Evolutionary conservation across 169 alveolate genomes (phyloP), one percentile per base, ranked within the genome.

Genomic region (Plasmodium adleri): DNA sequence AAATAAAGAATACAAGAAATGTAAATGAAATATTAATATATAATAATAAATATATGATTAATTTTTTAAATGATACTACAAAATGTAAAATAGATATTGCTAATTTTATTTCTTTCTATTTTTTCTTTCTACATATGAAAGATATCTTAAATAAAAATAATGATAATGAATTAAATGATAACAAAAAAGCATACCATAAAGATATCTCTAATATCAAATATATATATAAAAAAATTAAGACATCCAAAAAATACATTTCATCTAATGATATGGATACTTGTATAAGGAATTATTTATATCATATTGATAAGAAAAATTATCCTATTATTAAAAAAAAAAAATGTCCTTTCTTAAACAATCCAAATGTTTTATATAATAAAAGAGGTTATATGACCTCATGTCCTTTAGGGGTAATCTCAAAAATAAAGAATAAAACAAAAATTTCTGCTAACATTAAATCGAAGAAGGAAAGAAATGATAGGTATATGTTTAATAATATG

Each of bases 31-130:
- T 80, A 2, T 20, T 60, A 7, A 26, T 20, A 45, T 26, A 66
- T 71, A 80, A 80, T 67, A 80, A 80, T 43, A 66, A 47, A 62
- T 68, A 67, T 71, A 67, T 80, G 0, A 60, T 80, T 1, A 32
- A 47, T 62, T 67, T 80, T 54, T 45, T 67, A 22, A 71, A 80
- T 43, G 75, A 68, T 52, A 52, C 2, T 15, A 67, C 8, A n/a
- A 47, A 47, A 6, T 67, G 59, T 7, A 80, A 80, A 80, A 80
- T 80, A 67, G 83, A 80, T n/a, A 80, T 80, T 28, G 78, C 83
- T 10, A 80, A 80, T 71, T 80, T 80, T 62, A 80, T 80, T 67
- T 80, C 90, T 2, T 80, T 80, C n/a, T 80, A 80, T 62, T 52
- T 52, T 47, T 80, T 66, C 22, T 80, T 80, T 67, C 63, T 66